phyloP scores from a whole-genome alignment of 192 early-diverging fungal genomes.

The Chytriomyces confervae region DNA sequence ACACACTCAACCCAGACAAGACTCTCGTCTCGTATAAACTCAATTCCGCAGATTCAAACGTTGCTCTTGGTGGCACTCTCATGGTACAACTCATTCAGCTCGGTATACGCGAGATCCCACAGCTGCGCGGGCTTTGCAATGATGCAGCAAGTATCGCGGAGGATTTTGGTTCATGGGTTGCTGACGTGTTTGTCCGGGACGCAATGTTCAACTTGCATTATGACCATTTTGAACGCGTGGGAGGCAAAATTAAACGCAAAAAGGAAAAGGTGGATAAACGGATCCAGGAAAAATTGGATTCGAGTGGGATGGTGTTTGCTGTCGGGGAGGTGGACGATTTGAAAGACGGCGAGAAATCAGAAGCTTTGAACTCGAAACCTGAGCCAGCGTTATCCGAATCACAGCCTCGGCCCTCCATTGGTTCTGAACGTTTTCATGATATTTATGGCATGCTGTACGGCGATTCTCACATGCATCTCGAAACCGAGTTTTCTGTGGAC shows the following conservation, averaged over 20 bases:
- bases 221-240: neutral
- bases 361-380: too few species aligned
- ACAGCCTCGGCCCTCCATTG: too few species aligned
- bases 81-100: conserved; percentile 8
- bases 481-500: neutral
- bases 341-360: neutral
- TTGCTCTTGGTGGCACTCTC: neutral
- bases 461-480: neutral
- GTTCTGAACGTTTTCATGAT: too few species aligned
- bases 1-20: conserved; percentile 13
- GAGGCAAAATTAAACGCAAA: neutral
- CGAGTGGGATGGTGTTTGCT: conserved; percentile 26
- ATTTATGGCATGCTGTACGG: neutral
- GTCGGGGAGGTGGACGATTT: conserved; percentile 8
- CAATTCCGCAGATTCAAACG: neutral
- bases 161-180: conserved; percentile 10
- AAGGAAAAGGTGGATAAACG: conserved; percentile 17
- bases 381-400: too few species aligned
- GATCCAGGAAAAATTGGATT: neutral
- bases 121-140: conserved; percentile 4
- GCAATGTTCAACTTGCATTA: neutral
- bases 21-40: neutral
- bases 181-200: conserved; percentile 19
- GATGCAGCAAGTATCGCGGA: conserved; percentile 1
- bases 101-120: neutral